Evolutionary conservation across 139 green algal genomes (phyloP).

Genomic region (Zygnema cylindricum): DNA sequence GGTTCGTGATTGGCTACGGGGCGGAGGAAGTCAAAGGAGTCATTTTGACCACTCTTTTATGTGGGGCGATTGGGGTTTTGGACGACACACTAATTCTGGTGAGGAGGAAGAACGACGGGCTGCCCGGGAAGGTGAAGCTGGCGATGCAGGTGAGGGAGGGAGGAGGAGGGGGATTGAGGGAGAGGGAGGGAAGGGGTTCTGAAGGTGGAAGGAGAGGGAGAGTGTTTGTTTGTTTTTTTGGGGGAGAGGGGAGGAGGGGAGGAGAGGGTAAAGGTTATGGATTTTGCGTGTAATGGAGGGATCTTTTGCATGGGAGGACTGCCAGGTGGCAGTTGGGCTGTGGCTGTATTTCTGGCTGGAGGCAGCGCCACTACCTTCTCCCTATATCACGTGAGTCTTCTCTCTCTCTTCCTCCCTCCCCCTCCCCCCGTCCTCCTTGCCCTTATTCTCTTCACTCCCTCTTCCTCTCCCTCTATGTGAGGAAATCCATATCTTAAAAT

Average conservation of each 20-base stretch:
- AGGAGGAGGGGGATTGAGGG: too few species aligned
- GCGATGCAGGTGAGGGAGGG: slow-evolving; percentile 57
- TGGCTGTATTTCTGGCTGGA: slow-evolving; percentile 28
- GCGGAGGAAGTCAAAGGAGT: slow-evolving; percentile 27
- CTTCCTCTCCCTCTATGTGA: slow-evolving; percentile 9
- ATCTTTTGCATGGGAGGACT: not conserved
- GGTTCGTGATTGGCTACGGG: not conserved
- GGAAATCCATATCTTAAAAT: slow-evolving; percentile 14
- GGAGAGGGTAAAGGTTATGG: not conserved
- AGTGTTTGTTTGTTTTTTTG: too few species aligned
- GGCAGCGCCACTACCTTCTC: not conserved
- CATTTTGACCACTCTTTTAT: slow-evolving; percentile 30
- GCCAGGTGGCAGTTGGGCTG: slow-evolving; percentile 21
- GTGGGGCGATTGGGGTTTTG: slow-evolving; percentile 42
- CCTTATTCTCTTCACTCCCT: slow-evolving; percentile 2
- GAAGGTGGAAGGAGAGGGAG: too few species aligned
- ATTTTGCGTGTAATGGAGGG: not conserved
- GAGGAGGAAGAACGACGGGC: slow-evolving; percentile 45
- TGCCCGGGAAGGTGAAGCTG: slow-evolving; percentile 51
- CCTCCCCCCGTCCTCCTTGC: slow-evolving; percentile 25
- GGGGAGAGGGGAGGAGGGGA: too few species aligned
- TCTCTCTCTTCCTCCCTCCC: not conserved
- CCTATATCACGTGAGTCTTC: slow-evolving; percentile 24
- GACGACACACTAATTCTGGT: slow-evolving; percentile 55
- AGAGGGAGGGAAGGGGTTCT: too few species aligned